These are phyloP conservation scores for Basipetospora chlamydospora DNA, from an alignment of 2,329 filamentous ascomycete species.

Conservation along the genomic window DNA sequence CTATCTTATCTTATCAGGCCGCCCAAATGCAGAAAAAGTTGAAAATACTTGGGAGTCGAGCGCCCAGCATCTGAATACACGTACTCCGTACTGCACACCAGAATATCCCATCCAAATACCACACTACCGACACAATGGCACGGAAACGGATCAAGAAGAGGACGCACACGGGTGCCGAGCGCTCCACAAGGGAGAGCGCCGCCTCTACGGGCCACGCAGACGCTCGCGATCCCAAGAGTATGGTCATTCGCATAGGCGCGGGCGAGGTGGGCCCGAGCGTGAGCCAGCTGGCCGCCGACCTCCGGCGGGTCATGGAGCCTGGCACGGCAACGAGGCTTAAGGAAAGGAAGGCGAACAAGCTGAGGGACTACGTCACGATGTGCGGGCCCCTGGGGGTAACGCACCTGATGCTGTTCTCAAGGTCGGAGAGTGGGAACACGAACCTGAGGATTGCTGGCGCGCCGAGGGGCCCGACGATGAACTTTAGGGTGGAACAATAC, in stretches of 20 bases:
- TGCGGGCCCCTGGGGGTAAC: slow-evolving; percentile 84
- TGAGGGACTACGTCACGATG: slow-evolving; percentile 92
- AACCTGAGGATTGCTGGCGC: slow-evolving; percentile 80
- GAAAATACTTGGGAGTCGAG: background rate
- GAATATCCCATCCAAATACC: too few species aligned
- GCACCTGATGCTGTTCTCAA: slow-evolving; percentile 84
- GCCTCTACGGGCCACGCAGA: too few species aligned
- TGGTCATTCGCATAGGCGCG: slow-evolving; percentile 95
- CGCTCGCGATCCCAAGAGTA: slow-evolving; percentile 70
- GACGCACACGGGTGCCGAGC: slow-evolving; percentile 60
- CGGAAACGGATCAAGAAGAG: slow-evolving; percentile 74
- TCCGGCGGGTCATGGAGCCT: slow-evolving; percentile 89
- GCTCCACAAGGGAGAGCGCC: slow-evolving; percentile 36
- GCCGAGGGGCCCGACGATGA: slow-evolving; percentile 79
- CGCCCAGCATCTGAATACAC: too few species aligned
- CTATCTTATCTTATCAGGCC: slow-evolving; percentile 8
- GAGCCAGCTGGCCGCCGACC: slow-evolving; percentile 81
- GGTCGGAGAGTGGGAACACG: slow-evolving; percentile 78
- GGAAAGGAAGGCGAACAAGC: slow-evolving; percentile 74
- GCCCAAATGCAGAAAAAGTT: background rate
- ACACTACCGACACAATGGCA: slow-evolving; percentile 54
- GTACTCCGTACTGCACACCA: too few species aligned
- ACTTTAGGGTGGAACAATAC: slow-evolving; percentile 91
- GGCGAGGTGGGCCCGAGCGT: slow-evolving; percentile 85
- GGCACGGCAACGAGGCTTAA: slow-evolving; percentile 80